A percentile compares a stretch with the other conserved stretches of the same genome.
phyloP scores from a whole-genome alignment of 306 rosid genomes.

The Alnus glutinosa region DNA sequence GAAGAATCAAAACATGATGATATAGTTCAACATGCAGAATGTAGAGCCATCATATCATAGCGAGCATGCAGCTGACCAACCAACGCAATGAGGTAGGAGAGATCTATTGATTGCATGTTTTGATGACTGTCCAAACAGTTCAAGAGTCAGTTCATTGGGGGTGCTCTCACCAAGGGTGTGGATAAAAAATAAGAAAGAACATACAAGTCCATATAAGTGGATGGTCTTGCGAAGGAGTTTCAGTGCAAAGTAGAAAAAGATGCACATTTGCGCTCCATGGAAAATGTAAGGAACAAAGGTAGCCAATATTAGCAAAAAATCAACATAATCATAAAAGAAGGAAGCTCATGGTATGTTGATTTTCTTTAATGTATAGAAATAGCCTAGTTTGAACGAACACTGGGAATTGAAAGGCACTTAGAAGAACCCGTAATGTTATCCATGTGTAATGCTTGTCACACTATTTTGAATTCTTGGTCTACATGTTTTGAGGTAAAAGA shows the following conservation, averaged over 20 bases:
- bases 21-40: too few relatives aligned
- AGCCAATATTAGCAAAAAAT: constrained; percentile 43
- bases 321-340: constrained; percentile 40
- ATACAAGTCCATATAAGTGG: constrained; percentile 16
- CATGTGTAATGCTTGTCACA: constrained; percentile 48
- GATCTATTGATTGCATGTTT: too few relatives aligned
- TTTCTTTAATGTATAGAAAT: constrained; percentile 42
- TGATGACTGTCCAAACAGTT: too few relatives aligned
- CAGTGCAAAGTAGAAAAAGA: constrained; percentile 38
- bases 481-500: too few relatives aligned
- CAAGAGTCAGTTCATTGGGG: too few relatives aligned
- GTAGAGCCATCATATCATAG: too few relatives aligned
- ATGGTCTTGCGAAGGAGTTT: constrained; percentile 29
- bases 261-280: constrained; percentile 58
- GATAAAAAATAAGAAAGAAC: too few relatives aligned
- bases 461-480: background rate
- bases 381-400: constrained; percentile 40
- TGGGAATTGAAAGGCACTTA: constrained; percentile 53
- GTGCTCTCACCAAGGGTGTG: too few relatives aligned
- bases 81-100: too few relatives aligned
- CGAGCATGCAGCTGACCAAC: too few relatives aligned
- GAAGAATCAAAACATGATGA: too few relatives aligned
- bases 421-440: constrained; percentile 44
- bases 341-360: constrained; percentile 46
- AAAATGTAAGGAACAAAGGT: constrained; percentile 43